A percentile compares a stretch with the other conserved stretches of the same genome.
These are phyloP conservation scores for Zygotorulaspora florentina DNA, from an alignment of 805 yeast genomes.

Conservation along the genomic window DNA sequence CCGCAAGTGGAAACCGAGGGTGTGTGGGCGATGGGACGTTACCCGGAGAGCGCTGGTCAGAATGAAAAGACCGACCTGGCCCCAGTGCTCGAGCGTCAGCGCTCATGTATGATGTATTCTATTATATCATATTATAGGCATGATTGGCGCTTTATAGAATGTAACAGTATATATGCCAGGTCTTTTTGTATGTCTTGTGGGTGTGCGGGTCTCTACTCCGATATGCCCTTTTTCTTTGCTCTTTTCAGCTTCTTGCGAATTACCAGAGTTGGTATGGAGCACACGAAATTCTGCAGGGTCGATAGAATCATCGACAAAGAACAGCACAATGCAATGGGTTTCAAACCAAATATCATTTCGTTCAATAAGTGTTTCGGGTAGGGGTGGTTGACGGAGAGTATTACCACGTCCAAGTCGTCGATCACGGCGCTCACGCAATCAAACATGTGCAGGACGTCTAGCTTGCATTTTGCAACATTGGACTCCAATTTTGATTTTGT, in stretches of 20 bases:
- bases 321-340: slow-evolving; percentile 32
- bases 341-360: slow-evolving; percentile 36
- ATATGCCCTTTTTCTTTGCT: slow-evolving; percentile 27
- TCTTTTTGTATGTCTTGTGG: no score
- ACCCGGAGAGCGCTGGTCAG: no score
- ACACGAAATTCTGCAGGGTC: slow-evolving; percentile 31
- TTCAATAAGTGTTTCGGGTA: slow-evolving; percentile 39
- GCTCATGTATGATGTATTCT: no score
- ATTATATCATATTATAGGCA: no score
- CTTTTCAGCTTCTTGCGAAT: slow-evolving; percentile 33
- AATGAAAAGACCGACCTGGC: no score
- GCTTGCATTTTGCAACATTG: slow-evolving; percentile 19
- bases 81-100: no score
- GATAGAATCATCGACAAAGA: slow-evolving; percentile 29
- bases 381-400: slow-evolving; percentile 37
- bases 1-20: no score
- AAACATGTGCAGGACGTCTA: slow-evolving; percentile 24
- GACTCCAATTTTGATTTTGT: slow-evolving; percentile 8
- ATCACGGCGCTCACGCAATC: slow-evolving; percentile 29
- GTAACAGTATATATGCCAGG: background rate
- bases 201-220: slow-evolving; percentile 14
- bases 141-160: background rate
- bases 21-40: no score
- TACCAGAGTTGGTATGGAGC: slow-evolving; percentile 33
- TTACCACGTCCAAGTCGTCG: slow-evolving; percentile 29